Evolutionary conservation across 2,329 filamentous ascomycete species (phyloP), one percentile per base, ranked within the genome.

Genomic region (Phaeophleospora eucalypticola): DNA sequence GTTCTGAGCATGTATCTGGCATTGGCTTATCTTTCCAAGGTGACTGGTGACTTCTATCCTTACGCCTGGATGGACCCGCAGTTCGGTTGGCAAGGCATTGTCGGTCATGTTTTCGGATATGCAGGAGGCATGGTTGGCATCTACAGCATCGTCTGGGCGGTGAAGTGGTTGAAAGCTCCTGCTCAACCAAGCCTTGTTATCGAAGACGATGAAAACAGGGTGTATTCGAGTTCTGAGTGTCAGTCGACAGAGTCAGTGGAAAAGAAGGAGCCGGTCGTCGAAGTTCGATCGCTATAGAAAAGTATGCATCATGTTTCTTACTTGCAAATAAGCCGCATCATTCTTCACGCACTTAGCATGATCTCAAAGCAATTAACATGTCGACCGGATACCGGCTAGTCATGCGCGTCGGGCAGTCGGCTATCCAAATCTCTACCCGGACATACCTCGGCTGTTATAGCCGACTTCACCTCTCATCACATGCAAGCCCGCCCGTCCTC

Each of bases 21-120:
- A 14, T 24, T 46, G 2, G 48, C 48, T 3, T 51, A 54, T 27
- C 17, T 51, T 4, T 46, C 48, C 17, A 49, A 47, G 24, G 34
- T 20, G 12, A 43, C 40, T 4, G 37, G 43, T 18, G 46, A 39
- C 35, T 48, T 48, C 27, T 49, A 51, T 14, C 38, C 42, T 2
- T 49, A 49, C 29, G 40, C 46, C n/a, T 54, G 51, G 48, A 51
- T 53, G 48, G 35, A 48, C 19, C 39, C 51, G 18, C 7, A n/a
- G 10, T 44, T 34, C 35, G 48, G 46, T 10, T 46, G 45, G 45
- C 35, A 24, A 21, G 41, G 48, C 3, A 45, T 54, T 12, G 43
- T 48, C 2, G 43, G 36, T 10, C 48, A 51, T 40, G 29, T 51
- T 8, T 41, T 45, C 20, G 43, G 40, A 16, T 51, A 54, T 41